Conservation (phyloP, 23 red algal genomes). For the Gracilariopsis chorda region DNA sequence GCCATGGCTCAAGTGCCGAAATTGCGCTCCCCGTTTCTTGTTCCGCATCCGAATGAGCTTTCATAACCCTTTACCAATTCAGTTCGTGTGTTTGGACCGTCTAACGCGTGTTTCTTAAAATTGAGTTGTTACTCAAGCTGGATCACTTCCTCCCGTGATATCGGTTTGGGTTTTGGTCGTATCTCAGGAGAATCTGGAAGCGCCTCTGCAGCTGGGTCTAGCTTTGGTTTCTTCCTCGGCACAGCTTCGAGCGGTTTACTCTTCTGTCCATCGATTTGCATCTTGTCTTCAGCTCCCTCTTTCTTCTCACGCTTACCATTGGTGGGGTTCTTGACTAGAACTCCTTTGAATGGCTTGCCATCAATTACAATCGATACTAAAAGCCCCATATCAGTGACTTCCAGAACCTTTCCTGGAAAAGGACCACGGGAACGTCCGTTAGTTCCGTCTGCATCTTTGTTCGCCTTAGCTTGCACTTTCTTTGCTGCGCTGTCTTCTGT, state of each 20-base stretch:
- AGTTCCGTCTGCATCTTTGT: neutral
- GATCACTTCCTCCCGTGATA: neutral
- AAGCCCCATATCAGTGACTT: slow-evolving; percentile 23
- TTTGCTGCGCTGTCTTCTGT: neutral
- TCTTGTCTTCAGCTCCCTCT: neutral
- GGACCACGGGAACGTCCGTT: neutral
- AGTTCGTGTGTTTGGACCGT: too few relatives aligned
- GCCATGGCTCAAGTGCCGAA: too few relatives aligned
- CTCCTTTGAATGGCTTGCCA: slow-evolving; percentile 46
- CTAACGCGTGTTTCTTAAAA: neutral
- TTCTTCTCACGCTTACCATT: too few relatives aligned
- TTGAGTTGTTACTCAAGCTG: neutral
- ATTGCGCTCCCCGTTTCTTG: too few relatives aligned
- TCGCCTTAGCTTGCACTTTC: neutral
- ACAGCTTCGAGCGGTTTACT: neutral
- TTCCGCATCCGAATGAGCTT: too few relatives aligned
- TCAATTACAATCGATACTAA: slow-evolving; percentile 40
- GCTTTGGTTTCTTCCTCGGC: slow-evolving; percentile 10
- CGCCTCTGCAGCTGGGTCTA: slow-evolving; percentile 20
- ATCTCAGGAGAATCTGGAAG: slow-evolving; percentile 42
- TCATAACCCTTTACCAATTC: too few relatives aligned
- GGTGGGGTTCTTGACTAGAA: slow-evolving; percentile 34
- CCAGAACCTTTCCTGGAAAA: slow-evolving; percentile 28
- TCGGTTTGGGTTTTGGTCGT: neutral
- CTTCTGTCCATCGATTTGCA: neutral